Base-by-base conservation (phyloP, 108 stramenopile genomes). In the Craspedostauros australis region DNA sequence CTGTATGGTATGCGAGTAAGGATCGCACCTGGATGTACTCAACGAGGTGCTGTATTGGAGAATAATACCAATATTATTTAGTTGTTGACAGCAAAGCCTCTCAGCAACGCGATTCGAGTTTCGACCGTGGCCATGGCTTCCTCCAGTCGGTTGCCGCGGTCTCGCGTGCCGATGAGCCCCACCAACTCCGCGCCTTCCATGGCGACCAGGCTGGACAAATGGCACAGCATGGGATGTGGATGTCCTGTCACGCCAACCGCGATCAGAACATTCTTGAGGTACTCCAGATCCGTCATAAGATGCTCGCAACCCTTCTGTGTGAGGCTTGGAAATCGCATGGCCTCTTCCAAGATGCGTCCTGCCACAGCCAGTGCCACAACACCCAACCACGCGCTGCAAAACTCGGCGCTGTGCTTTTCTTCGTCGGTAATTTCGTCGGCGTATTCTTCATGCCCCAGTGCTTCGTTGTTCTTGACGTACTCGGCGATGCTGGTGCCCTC, bases 361-460 rank as follows among this genome's bases (percentile, higher is more conserved):
- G 83, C 85, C 21, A 91, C 89, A 11, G 85, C 80, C 58, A 77
- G 51, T 12, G 81, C 76, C 2, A 91, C 75, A 27, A 83, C 84
- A 56, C 85, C 85, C 32, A 91, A 59, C 89, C 89, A 91, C 38
- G 72, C 66, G 55, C 87, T 84, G 56, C 84, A 91, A 54, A 91
- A 91, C 15, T 62, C 68, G 15, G 76, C 74, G 32, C 64, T 76
- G 0, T 57, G 73, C 43, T 45, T 52, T 9, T 66, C 67, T 23
- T 67, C 72, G 40, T 71, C 77, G 36, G 70, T 79, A 18, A 72
- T 73, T 30, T 80, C 80, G 7, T 78, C 63, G 12, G 48, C 66
- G 2, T 73, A 74, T 30, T 82, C 77, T 38, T 78, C 76, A 23
- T 79, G 68, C 28, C 49, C 75, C 28, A 62, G 27, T 7, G 59